Evolutionary conservation across 176 grass and related monocot species (phyloP).

Genomic region (Oryza glumipatula): DNA sequence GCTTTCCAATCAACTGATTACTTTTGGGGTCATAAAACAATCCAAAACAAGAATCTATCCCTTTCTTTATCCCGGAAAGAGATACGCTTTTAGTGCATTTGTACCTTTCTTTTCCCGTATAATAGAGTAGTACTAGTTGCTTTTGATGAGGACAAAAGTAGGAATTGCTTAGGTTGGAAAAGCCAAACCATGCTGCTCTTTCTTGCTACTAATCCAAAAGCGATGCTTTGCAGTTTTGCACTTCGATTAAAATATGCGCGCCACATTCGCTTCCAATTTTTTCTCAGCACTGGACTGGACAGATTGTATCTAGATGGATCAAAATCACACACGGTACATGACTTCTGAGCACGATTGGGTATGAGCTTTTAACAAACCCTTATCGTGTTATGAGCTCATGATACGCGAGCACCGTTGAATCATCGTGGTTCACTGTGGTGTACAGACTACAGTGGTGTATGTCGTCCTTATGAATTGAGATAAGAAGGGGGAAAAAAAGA

Average conservation of each 20-base stretch:
- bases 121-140: constrained; percentile 1
- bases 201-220: constrained; percentile 30
- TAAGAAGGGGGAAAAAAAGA: not conserved
- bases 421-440: not conserved
- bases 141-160: constrained; percentile 40
- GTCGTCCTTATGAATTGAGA: not conserved
- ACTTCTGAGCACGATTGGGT: not conserved
- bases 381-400: not conserved
- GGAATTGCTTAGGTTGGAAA: constrained; percentile 50
- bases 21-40: constrained; percentile 28
- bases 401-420: not conserved
- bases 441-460: not conserved
- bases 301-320: not conserved
- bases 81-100: constrained; percentile 38
- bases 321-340: constrained; percentile 6
- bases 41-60: constrained; percentile 36
- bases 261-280: not conserved
- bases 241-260: not conserved
- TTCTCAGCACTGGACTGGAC: not conserved
- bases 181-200: constrained; percentile 18
- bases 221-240: constrained; percentile 26
- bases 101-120: constrained; percentile 19
- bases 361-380: not conserved
- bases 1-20: constrained; percentile 20
- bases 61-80: constrained; percentile 35